Evolutionary conservation across 2,329 filamentous ascomycete genomes (phyloP).

Genomic region (Epichloe hybrida): DNA sequence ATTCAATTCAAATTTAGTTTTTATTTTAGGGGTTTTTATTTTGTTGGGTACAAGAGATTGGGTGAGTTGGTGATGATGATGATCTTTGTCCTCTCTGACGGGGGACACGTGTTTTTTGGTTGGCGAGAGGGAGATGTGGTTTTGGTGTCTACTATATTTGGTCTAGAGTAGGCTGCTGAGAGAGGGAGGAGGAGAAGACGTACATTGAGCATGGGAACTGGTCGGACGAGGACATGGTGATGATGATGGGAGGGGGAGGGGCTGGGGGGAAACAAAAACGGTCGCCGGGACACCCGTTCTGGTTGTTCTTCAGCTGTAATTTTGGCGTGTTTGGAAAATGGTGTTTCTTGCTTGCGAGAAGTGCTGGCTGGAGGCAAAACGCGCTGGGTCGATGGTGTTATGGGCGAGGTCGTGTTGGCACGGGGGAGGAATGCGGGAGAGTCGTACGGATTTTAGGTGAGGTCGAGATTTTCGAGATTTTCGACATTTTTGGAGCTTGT

Average conservation of each 20-base stretch:
- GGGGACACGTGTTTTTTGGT: neutral
- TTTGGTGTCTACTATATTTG: too few relatives aligned
- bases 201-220: conserved; percentile 7
- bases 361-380: neutral
- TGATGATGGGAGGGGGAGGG: neutral
- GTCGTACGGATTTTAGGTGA: neutral
- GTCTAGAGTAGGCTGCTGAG: neutral
- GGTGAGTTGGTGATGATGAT: neutral
- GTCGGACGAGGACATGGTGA: conserved; percentile 3
- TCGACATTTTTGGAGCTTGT: neutral
- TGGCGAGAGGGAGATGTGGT: neutral
- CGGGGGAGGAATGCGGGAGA: conserved; percentile 5
- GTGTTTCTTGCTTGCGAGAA: neutral
- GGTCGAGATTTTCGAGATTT: neutral
- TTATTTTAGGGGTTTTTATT: too few relatives aligned
- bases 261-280: neutral
- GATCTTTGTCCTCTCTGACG: neutral
- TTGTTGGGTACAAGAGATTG: neutral
- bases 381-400: neutral
- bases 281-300: neutral
- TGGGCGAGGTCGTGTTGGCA: neutral
- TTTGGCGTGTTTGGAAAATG: neutral
- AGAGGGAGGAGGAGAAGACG: conserved; percentile 32
- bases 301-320: too few relatives aligned
- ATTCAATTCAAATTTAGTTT: too few relatives aligned